phyloP scores from a whole-genome alignment of 2,329 filamentous ascomycete genomes.

The Ascochyta viciae-villosae region DNA sequence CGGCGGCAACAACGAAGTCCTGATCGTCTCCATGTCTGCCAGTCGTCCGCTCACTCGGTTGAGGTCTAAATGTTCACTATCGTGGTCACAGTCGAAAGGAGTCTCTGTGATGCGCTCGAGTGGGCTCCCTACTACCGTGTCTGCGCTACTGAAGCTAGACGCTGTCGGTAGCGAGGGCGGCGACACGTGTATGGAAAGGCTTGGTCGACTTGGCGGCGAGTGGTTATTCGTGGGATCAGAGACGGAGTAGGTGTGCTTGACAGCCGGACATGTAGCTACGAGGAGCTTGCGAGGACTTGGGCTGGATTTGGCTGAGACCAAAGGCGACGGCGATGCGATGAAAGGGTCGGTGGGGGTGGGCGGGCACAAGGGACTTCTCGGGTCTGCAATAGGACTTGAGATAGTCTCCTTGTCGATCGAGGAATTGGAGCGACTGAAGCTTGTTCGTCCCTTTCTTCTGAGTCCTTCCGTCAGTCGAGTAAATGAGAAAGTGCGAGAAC shows the following conservation, averaged over 20 bases:
- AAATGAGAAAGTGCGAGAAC: constrained; percentile 35
- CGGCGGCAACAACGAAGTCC: constrained; percentile 35
- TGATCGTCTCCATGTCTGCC: constrained; percentile 39
- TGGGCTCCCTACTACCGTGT: constrained; percentile 24
- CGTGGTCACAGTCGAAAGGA: constrained; percentile 23
- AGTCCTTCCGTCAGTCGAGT: constrained; percentile 38
- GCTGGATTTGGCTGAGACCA: constrained; percentile 8
- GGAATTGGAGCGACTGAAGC: constrained; percentile 21
- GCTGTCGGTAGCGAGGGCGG: constrained; percentile 22
- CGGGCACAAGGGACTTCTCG: constrained; percentile 25
- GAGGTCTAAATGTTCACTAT: constrained; percentile 13
- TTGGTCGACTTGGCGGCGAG: constrained; percentile 15
- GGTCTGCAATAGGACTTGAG: constrained; percentile 35
- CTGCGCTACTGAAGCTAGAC: constrained; percentile 24
- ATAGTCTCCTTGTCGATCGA: constrained; percentile 34
- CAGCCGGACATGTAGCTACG: not conserved
- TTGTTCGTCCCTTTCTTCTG: constrained; percentile 29
- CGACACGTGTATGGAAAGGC: constrained; percentile 8
- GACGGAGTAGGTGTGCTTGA: constrained; percentile 25
- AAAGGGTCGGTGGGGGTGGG: constrained; percentile 14
- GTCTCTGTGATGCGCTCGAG: constrained; percentile 39
- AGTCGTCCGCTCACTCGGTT: constrained; percentile 11
- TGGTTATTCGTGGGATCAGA: constrained; percentile 33
- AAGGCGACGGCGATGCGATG: constrained; percentile 12
- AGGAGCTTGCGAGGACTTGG: not conserved